Evolutionary conservation across 1,139 yeast species (phyloP), one percentile per base, ranked within the genome.

Genomic region (Spathaspora sp.): DNA sequence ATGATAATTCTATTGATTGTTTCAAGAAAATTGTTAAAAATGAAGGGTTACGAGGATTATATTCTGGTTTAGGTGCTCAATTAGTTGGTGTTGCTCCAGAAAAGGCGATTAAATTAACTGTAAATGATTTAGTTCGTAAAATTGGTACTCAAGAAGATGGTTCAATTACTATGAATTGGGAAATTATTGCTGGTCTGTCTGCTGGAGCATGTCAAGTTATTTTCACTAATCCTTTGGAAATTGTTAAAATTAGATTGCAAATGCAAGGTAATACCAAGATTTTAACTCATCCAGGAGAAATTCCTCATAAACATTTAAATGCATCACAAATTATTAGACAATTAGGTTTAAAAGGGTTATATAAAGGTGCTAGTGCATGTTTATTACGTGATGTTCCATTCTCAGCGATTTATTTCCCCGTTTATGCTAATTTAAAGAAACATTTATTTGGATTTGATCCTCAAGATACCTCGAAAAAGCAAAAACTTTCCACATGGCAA

Each of bases 191-290:
- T 16, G 99, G 99, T 67, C 89, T 93, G 52, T 74, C 86, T 46
- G 99, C 99, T 13, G 99, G 99, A 65, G 95, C 88, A 2, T 91
- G 97, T 69, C 99, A 93, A 69, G 99, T 93, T 44, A 78, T 93
- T 23, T 91, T 93, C 72, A 93, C 98, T 38, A 93, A 93, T 65
- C 99, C 99, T 11, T 76, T 93, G 56, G 99, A 93, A 70, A 90
- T 93, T 61, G 97, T 95, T 49, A 93, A 93, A 68, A 93, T 93
- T 61, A 81, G 98, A 65, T 77, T 93, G 51, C 99, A 93, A 70
- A 91, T 93, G 68, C 96, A 89, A 72, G 97, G 98, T 56, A 74
- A 74, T 46, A 87, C 84, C 60, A 76, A 75, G 51, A 31, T 13
- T 31, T 60, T 67, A 47, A 51, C 58, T 29, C 56, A 60, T 23